Evolutionary conservation across 148 eudicot genomes (phyloP), one percentile per base, ranked within the genome.

Genomic region (Polygonum aviculare): DNA sequence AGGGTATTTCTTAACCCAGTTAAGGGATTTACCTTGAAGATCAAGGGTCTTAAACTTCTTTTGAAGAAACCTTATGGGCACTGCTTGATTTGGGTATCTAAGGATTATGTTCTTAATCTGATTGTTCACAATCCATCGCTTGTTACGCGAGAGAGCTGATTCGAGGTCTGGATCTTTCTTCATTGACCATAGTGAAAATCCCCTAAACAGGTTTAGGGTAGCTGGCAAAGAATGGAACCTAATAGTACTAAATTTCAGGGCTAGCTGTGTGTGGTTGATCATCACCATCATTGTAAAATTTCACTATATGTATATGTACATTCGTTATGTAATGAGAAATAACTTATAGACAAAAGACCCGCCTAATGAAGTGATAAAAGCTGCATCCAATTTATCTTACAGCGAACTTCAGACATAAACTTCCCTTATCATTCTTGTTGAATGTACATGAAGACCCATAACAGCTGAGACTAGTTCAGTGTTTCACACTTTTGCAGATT

Each of bases 101-200:
- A 90, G 78, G 47, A 94, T 88, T 79, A 94, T 86, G 84, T 94
- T 94, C 74, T 94, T 94, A 60, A 94, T 90, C 81, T 92, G 98
- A 82, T 94, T 94, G 77, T 94, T 94, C 15, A 94, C 92, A 80
- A 88, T 81, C 98, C 98, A 94, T 48, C 98, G 84, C 7, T 89
- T 90, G 74, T 94, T 90, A 77, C 90, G 88, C n/a, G 91, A 83
- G 38, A 94, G 81, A 74, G 96, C 90, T 76, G 87, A 81, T 86
- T 94, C 98, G 54, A 94, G 93, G 78, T 94, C 93, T 12, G 96
- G 97, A 79, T 92, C 96, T 85, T 94, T 94, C 85, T 92, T 94
- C 97, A 90, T 90, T 40, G 98, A 90, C 97, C 98, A 92, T 2
- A 92, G 87, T 38, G 96, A 82, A 38, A 90, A 90, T 57, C 82